phyloP scores from a whole-genome alignment of 1,139 yeast species.

The Yamadazyma jaroonii region DNA sequence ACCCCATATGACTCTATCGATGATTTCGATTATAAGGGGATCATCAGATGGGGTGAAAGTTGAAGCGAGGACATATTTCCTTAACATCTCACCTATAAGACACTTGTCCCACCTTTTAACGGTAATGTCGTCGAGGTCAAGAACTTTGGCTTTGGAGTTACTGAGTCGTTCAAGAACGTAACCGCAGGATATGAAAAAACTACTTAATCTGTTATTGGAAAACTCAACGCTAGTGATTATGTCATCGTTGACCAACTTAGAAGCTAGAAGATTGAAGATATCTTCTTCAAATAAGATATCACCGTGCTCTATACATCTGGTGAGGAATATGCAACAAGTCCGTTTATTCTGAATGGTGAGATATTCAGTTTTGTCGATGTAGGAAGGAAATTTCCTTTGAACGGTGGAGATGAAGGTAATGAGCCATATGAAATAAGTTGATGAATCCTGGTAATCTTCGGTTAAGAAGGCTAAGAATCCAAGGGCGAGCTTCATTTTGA shows the following conservation, averaged over 20 bases:
- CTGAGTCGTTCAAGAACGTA: conserved; percentile 1
- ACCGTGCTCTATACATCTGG: conserved; percentile 17
- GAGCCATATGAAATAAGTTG: conserved; percentile 21
- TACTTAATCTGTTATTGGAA: conserved; percentile 12
- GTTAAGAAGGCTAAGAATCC: conserved; percentile 14
- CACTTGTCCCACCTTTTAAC: conserved; percentile 11
- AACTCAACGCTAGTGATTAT: conserved; percentile 16
- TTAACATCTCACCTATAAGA: conserved; percentile 26
- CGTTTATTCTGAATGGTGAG: conserved; percentile 14
- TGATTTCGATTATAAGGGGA: conserved; percentile 24
- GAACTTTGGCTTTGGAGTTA: neutral
- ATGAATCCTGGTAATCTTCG: conserved; percentile 10
- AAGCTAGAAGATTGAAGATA: conserved; percentile 11
- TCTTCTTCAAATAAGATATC: conserved; percentile 10
- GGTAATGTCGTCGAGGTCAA: conserved; percentile 6
- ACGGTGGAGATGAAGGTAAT: conserved; percentile 14
- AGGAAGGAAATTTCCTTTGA: conserved; percentile 8
- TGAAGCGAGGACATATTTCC: conserved; percentile 30
- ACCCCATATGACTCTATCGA: conserved; percentile 38
- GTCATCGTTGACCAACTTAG: conserved; percentile 9
- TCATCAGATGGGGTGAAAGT: conserved; percentile 33
- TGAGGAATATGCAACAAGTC: conserved; percentile 12
- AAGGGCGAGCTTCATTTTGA: conserved; percentile 8
- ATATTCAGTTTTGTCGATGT: conserved; percentile 13
- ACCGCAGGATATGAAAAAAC: conserved; percentile 14